Percentiles rank a stretch among this genome's conserved stretches.
phyloP scores from a whole-genome alignment of 1,139 yeast species.

The Suhomyces wounanorum region DNA sequence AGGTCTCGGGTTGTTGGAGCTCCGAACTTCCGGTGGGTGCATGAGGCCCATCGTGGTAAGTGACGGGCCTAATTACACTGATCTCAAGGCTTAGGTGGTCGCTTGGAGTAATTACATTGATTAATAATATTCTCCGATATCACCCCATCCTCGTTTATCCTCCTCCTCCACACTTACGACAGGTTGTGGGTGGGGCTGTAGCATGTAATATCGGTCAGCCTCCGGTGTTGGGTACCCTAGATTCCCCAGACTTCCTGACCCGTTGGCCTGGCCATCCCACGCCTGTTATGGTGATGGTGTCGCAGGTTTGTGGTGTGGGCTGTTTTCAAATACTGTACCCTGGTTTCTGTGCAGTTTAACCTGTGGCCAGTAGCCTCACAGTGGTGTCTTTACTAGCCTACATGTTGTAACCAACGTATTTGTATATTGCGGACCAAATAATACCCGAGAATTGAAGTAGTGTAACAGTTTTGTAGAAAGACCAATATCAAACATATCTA shows the following conservation, averaged over 20 bases:
- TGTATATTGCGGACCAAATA: conserved; percentile 1
- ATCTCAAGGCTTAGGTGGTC: not conserved
- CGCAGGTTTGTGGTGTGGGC: no score
- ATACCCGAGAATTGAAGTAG: conserved; percentile 3
- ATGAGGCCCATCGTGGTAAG: not conserved
- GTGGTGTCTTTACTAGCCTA: not conserved
- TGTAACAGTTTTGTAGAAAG: not conserved
- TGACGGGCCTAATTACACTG: not conserved
- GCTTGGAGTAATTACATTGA: not conserved
- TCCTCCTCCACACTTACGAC: no score
- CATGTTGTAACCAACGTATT: not conserved
- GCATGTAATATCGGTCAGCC: no score
- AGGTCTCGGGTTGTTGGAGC: not conserved
- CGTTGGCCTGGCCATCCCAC: no score
- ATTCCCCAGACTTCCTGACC: no score
- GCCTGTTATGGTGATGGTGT: no score
- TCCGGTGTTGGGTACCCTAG: no score
- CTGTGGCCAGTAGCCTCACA: no score
- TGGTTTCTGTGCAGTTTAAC: no score
- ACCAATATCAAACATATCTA: conserved; percentile 1
- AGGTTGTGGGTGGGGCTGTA: no score
- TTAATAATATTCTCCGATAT: not conserved
- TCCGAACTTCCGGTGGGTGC: not conserved
- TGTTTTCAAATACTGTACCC: no score
- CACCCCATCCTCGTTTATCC: not conserved